Evolutionary conservation across 2,329 filamentous ascomycete species (phyloP).

Genomic region (Aspergillus tanneri): DNA sequence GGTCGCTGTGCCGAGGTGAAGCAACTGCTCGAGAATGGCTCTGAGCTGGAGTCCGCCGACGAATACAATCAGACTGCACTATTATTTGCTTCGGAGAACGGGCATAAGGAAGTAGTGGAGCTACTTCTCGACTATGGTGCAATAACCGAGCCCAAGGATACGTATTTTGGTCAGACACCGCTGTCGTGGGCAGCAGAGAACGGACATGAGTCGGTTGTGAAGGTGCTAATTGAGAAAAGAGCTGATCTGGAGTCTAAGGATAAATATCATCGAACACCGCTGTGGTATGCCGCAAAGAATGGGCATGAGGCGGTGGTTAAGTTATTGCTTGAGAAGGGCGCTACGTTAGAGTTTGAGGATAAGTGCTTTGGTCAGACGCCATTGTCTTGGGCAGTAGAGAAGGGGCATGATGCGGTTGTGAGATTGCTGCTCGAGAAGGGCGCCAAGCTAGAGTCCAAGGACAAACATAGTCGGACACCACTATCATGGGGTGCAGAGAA

Average conservation of each 20-base stretch:
- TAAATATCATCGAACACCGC: no score
- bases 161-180: neutral
- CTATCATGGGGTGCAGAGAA: neutral
- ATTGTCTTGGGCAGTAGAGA: slow-evolving; percentile 1
- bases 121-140: neutral
- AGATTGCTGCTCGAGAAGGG: neutral
- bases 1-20: no score
- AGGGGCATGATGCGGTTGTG: slow-evolving; percentile 1
- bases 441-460: slow-evolving; percentile 1
- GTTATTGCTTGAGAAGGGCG: slow-evolving; percentile 1
- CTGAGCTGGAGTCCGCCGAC: slow-evolving; percentile 5
- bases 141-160: neutral
- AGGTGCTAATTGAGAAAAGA: neutral
- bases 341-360: neutral
- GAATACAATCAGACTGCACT: neutral
- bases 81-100: neutral
- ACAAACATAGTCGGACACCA: neutral
- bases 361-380: slow-evolving; percentile 1
- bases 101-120: neutral
- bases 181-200: neutral
- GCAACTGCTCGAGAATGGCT: slow-evolving; percentile 2
- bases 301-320: neutral
- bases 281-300: neutral
- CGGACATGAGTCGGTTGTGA: neutral
- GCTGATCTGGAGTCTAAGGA: neutral